Evolutionary conservation across 2,329 filamentous ascomycete species (phyloP), one percentile per base, ranked within the genome.

Genomic region (Monosporascus sp.): DNA sequence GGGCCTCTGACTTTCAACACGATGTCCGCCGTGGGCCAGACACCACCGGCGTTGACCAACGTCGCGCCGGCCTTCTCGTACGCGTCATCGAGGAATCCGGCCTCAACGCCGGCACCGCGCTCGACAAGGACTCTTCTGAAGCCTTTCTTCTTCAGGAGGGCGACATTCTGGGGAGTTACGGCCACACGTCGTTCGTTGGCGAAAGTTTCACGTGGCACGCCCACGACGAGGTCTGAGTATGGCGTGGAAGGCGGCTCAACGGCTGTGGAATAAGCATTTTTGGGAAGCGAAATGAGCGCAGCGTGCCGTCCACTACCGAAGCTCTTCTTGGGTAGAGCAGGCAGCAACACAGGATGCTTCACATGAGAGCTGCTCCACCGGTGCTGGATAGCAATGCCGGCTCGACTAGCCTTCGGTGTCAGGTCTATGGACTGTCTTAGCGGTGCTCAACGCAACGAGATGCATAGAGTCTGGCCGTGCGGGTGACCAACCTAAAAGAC

Each of bases 1-100:
- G 90, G 90, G 1, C 86, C 83, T 43, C 90, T 85, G 51, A 96
- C 90, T 70, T 96, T 96, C 61, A 96, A 78, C 11, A 96, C 74
- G 59, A 96, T 89, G 66, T 96, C 83, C 56, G 87, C 84, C 51
- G 85, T 77, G 6, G 80, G 77, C 86, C 89, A 96, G 58, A 95
- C 78, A n/a, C 75, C 76, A 35, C 79, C 77, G 36, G 78, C 76
- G 58, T 90, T 86, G 44, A 90, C 88, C 3, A 95, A 72, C 15
- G 83, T 90, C 5, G 89, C 91, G 11, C 91, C 91, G 2, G 89
- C 89, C 58, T 84, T 79, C 62, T 86, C 81, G 63, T 95, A 96
- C 36, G 85, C 89, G 39, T 85, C 77, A 58, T 95, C 90, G 2
- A 80, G 81, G 62, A 95, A 91, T 54, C 90, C 87, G 43, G 91